Percentiles rank a stretch among this genome's conserved stretches.
phyloP scores from a whole-genome alignment of 129 eudicot genomes.

The Gnaphalium uliginosum region DNA sequence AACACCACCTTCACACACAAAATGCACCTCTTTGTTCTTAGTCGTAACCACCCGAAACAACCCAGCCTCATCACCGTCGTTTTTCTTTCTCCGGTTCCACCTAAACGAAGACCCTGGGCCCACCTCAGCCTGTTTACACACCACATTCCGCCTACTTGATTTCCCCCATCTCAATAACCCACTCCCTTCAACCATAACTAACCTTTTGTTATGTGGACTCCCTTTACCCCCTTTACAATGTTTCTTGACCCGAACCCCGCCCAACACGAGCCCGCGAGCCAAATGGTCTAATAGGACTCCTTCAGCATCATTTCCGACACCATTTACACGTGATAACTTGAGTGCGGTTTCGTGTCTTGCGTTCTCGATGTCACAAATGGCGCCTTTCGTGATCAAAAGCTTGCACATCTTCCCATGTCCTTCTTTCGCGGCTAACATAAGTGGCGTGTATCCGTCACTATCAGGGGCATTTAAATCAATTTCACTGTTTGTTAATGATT shows the following conservation, averaged over 20 bases:
- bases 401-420: conserved; percentile 58
- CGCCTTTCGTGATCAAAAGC: conserved; percentile 59
- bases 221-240: conserved; percentile 77
- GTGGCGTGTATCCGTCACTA: conserved; percentile 75
- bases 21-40: conserved; percentile 77
- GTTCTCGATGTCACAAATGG: conserved; percentile 52
- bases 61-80: conserved; percentile 60
- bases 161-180: conserved; percentile 80
- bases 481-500: conserved; percentile 31
- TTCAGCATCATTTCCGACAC: conserved; percentile 47
- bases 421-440: conserved; percentile 79
- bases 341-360: conserved; percentile 68
- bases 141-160: conserved; percentile 70
- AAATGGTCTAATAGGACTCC: conserved; percentile 55
- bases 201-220: conserved; percentile 59
- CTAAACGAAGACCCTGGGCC: conserved; percentile 56
- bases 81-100: conserved; percentile 57
- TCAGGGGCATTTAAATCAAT: conserved; percentile 49
- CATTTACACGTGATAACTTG: conserved; percentile 47
- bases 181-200: conserved; percentile 52
- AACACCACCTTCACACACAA: conserved; percentile 72
- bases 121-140: conserved; percentile 66
- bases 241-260: conserved; percentile 61
- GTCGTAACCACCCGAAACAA: conserved; percentile 71
- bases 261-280: conserved; percentile 60